Conservation (phyloP, 495 filamentous ascomycete species). For the Trichoderma erinaceum region DNA sequence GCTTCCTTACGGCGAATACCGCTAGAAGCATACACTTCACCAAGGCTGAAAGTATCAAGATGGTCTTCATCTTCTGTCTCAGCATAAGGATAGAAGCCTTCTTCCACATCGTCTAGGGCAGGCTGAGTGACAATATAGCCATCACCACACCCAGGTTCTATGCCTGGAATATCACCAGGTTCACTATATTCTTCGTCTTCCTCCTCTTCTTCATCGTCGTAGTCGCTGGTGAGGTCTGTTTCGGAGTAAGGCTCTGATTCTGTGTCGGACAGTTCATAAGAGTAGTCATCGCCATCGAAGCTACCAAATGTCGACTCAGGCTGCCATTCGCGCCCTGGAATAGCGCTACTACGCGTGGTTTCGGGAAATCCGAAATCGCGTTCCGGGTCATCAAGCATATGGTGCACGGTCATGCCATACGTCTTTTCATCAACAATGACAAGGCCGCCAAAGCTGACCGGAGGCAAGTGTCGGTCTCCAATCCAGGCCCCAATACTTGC, state of each 20-base stretch:
- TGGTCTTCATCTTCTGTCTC: constrained; percentile 55
- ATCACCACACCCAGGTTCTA: constrained; percentile 66
- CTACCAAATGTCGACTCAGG: constrained; percentile 25
- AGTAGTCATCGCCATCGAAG: constrained; percentile 33
- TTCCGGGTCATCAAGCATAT: constrained; percentile 83
- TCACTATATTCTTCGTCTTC: constrained; percentile 45
- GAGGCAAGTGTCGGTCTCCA: constrained; percentile 74
- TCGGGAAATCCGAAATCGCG: constrained; percentile 6
- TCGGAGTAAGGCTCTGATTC: constrained; percentile 45
- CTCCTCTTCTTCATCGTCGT: constrained; percentile 30
- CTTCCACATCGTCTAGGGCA: constrained; percentile 77
- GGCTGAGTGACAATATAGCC: constrained; percentile 76
- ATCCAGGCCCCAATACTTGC: constrained; percentile 90
- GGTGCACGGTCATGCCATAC: constrained; percentile 92
- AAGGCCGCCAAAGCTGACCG: constrained; percentile 84
- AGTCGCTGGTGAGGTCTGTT: constrained; percentile 42
- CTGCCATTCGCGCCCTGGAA: constrained; percentile 24
- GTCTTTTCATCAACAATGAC: constrained; percentile 75
- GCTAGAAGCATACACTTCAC: constrained; percentile 81
- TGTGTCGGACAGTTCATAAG: constrained; percentile 49
- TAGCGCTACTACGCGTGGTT: constrained; percentile 8
- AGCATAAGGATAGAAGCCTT: constrained; percentile 61
- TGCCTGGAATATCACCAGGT: constrained; percentile 77
- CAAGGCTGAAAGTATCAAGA: constrained; percentile 66
- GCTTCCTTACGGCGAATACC: constrained; percentile 68